Conservation (phyloP, 192 early-diverging fungal genomes). For the Chytriomyces confervae region DNA sequence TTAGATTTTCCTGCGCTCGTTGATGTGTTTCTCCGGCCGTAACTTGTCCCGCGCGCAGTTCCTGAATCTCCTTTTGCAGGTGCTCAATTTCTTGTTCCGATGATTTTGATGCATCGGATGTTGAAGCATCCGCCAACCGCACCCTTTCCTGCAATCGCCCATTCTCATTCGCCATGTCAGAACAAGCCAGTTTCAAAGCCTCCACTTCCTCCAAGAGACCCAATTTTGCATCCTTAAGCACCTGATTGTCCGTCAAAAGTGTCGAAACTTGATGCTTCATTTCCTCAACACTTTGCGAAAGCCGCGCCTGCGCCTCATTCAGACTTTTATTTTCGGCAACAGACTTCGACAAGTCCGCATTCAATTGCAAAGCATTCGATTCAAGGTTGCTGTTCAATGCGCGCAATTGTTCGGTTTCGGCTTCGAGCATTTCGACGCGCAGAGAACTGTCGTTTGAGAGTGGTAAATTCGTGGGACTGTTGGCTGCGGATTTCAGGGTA, state of each 20-base stretch:
- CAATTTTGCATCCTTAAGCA: background rate
- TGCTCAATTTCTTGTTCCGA: background rate
- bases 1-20: constrained; percentile 1
- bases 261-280: background rate
- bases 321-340: background rate
- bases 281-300: background rate
- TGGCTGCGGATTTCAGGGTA: background rate
- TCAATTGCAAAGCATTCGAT: no score
- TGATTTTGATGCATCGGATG: background rate
- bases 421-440: background rate
- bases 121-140: background rate
- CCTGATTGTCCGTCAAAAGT: background rate
- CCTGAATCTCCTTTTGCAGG: background rate
- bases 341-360: no score
- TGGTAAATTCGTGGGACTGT: background rate
- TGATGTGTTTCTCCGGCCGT: background rate
- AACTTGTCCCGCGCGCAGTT: background rate
- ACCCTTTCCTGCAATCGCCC: background rate
- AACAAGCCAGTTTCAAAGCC: background rate
- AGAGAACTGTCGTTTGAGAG: background rate
- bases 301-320: background rate
- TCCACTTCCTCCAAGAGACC: background rate
- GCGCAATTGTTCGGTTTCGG: background rate
- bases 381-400: background rate
- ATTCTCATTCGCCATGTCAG: background rate